A percentile compares a stretch with the other conserved stretches of the same genome.
Conservation (phyloP, 495 filamentous ascomycete species). For the Terfezia claveryi region DNA sequence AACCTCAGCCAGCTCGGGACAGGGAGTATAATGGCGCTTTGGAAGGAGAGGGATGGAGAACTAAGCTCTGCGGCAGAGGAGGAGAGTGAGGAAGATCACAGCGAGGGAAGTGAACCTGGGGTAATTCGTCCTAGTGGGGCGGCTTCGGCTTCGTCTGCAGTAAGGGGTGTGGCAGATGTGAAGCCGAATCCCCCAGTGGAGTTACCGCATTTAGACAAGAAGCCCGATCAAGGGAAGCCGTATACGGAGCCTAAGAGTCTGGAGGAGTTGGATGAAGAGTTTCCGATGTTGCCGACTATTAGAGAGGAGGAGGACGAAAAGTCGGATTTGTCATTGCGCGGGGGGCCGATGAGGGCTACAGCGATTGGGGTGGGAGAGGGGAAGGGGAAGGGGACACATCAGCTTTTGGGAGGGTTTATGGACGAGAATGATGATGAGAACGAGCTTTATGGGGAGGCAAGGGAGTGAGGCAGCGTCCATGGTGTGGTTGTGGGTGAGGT, state of each 20-base stretch:
- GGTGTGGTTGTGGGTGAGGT: too few species aligned
- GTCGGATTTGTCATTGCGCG: neutral
- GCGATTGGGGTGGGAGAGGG: conserved; percentile 16
- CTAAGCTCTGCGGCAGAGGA: neutral
- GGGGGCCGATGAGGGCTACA: neutral
- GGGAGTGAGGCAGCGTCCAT: neutral
- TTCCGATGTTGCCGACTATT: neutral
- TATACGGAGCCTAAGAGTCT: too few species aligned
- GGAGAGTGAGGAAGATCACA: neutral
- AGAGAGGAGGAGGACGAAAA: neutral
- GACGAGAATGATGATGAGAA: conserved; percentile 20
- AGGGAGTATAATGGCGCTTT: conserved; percentile 18
- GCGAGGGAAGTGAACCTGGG: neutral
- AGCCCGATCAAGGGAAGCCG: too few species aligned
- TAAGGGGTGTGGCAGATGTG: too few species aligned
- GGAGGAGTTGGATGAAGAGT: neutral
- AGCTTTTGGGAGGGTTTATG: conserved; percentile 9
- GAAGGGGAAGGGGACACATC: conserved; percentile 25
- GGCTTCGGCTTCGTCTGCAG: too few species aligned
- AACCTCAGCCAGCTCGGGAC: conserved; percentile 22
- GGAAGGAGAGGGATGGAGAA: neutral
- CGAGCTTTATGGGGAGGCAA: conserved; percentile 17
- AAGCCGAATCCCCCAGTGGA: too few species aligned
- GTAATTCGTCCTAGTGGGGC: too few species aligned
- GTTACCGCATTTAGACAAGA: too few species aligned